Conservation (phyloP, 306 rosid genomes). For the Gillenia trifoliata region DNA sequence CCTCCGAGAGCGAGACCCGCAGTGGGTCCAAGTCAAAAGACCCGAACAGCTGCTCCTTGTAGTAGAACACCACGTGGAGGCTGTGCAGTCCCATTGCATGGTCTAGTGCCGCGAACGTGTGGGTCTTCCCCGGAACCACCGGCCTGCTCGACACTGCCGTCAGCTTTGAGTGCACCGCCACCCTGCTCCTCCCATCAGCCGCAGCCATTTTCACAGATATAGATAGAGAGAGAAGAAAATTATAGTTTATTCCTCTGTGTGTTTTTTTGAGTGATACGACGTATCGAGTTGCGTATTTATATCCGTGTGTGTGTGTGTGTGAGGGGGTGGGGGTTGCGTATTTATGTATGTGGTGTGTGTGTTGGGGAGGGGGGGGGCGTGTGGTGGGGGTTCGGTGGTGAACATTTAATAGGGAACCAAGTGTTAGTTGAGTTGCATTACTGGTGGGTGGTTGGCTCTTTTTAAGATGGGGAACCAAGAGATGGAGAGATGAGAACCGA, state of each 20-base stretch:
- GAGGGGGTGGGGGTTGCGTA: too few species aligned
- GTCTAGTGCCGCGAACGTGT: constrained; percentile 34
- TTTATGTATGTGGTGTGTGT: too few species aligned
- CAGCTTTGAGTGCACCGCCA: constrained; percentile 31
- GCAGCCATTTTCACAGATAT: constrained; percentile 3
- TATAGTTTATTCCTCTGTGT: neutral
- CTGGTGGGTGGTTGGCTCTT: too few species aligned
- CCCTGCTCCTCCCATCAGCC: constrained; percentile 11
- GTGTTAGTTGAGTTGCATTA: too few species aligned
- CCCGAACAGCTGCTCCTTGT: constrained; percentile 28
- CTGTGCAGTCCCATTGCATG: constrained; percentile 52
- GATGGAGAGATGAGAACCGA: too few species aligned
- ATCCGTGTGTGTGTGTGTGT: too few species aligned
- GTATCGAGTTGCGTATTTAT: too few species aligned
- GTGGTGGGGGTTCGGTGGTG: too few species aligned
- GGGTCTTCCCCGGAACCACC: constrained; percentile 15
- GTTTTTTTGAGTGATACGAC: too few species aligned
- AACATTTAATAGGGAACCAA: too few species aligned
- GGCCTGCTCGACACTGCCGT: constrained; percentile 68
- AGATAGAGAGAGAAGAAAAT: neutral
- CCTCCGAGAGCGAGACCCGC: constrained; percentile 39
- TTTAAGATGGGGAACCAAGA: too few species aligned
- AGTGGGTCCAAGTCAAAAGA: constrained; percentile 48
- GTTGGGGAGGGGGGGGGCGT: too few species aligned
- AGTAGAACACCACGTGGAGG: constrained; percentile 47